Evolutionary conservation across 164 flowering plant species (phyloP).

Genomic region (Aristolochia fimbriata): DNA sequence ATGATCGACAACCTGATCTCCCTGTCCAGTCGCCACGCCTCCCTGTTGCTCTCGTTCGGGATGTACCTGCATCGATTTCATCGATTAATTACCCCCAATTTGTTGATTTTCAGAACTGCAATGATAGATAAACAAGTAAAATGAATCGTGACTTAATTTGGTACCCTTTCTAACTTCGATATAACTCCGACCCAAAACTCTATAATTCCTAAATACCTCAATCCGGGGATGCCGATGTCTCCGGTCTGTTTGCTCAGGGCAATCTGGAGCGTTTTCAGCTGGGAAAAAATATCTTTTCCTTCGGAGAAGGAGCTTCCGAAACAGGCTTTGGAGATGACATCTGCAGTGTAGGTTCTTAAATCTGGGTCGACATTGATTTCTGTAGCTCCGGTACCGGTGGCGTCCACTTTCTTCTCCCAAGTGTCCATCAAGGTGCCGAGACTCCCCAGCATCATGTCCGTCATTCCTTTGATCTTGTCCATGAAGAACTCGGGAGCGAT

Average conservation of each 20-base stretch:
- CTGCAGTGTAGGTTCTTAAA: conserved; percentile 29
- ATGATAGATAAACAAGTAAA: no score
- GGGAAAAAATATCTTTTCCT: conserved; percentile 20
- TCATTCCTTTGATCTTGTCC: conserved; percentile 42
- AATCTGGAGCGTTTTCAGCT: conserved; percentile 19
- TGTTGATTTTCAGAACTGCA: no score
- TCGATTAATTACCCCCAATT: no score
- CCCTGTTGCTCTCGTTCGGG: conserved; percentile 5
- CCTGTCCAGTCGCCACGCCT: conserved; percentile 42
- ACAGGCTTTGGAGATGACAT: conserved; percentile 25
- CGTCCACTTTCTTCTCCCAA: conserved; percentile 28
- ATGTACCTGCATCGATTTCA: not conserved
- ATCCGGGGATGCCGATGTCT: conserved; percentile 18
- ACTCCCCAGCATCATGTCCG: conserved; percentile 28
- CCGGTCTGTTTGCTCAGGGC: conserved; percentile 10
- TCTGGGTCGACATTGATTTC: conserved; percentile 26
- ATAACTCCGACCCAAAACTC: no score
- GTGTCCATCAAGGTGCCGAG: conserved; percentile 15
- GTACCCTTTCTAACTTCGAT: no score
- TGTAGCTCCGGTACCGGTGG: conserved; percentile 17
- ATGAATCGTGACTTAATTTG: no score
- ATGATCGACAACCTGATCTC: conserved; percentile 54
- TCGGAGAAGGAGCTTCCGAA: conserved; percentile 19
- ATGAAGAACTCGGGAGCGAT: conserved; percentile 32
- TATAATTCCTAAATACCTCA: no score